These are phyloP conservation scores for Microcyclospora pomicola DNA, from an alignment of 2,329 filamentous ascomycete species.

Conservation along the genomic window DNA sequence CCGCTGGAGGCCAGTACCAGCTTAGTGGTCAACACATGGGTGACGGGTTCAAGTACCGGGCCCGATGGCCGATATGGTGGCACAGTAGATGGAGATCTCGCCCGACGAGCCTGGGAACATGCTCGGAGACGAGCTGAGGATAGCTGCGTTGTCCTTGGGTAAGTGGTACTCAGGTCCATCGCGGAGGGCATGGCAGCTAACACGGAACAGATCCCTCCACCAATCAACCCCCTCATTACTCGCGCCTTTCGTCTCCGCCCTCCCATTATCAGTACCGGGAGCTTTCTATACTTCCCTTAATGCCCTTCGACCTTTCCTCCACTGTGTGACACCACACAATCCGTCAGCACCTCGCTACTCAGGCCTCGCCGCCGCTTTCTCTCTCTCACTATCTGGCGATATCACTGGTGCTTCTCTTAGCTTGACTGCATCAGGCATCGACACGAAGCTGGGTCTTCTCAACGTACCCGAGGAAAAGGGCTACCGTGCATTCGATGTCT, in stretches of 20 bases:
- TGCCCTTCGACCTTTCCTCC: constrained; percentile 71
- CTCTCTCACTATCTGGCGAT: constrained; percentile 66
- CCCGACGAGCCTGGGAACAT: constrained; percentile 85
- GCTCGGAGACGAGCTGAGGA: constrained; percentile 88
- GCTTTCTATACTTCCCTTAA: constrained; percentile 66
- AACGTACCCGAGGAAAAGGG: constrained; percentile 67
- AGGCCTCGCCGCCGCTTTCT: constrained; percentile 67
- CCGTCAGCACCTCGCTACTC: constrained; percentile 71
- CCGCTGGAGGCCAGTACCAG: constrained; percentile 79
- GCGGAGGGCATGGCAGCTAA: background rate
- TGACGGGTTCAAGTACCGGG: constrained; percentile 60
- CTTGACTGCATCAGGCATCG: constrained; percentile 75
- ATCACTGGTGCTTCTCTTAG: constrained; percentile 62
- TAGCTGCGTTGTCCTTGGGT: constrained; percentile 83
- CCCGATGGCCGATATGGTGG: constrained; percentile 57
- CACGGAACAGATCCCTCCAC: constrained; percentile 58
- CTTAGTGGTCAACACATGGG: constrained; percentile 89
- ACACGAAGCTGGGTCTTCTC: constrained; percentile 66
- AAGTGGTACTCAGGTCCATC: constrained; percentile 20
- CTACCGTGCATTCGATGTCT: constrained; percentile 89
- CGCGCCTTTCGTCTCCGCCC: constrained; percentile 61
- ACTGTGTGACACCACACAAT: constrained; percentile 78
- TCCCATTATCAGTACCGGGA: constrained; percentile 67
- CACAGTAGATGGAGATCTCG: constrained; percentile 66
- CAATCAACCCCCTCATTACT: constrained; percentile 76